Percentiles rank a stretch among this genome's conserved stretches.
These are phyloP conservation scores for Crithidia thermophila DNA, from an alignment of 208 protist species.

Conservation along the genomic window DNA sequence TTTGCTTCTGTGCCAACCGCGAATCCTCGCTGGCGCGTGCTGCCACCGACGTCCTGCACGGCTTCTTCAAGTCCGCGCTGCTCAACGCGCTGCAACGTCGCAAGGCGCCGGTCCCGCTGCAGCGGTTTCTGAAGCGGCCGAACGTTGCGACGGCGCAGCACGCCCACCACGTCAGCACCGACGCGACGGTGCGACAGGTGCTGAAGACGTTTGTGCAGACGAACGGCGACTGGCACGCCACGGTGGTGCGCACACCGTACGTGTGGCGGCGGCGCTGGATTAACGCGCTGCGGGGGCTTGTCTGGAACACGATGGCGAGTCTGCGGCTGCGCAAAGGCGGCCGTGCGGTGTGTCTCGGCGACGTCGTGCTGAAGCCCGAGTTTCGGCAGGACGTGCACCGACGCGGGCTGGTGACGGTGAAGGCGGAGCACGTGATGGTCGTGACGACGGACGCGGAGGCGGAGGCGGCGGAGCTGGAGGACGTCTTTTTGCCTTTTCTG, in stretches of 20 bases:
- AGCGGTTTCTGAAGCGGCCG: conserved; percentile 65
- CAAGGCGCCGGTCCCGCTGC: conserved; percentile 55
- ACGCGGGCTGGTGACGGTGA: conserved; percentile 66
- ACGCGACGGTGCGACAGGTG: conserved; percentile 67
- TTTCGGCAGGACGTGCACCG: conserved; percentile 62
- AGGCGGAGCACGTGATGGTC: conserved; percentile 77
- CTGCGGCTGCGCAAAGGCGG: conserved; percentile 45
- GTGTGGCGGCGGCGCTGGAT: conserved; percentile 81
- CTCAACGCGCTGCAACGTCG: conserved; percentile 78
- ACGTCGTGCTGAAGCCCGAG: conserved; percentile 70
- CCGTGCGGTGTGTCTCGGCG: conserved; percentile 59
- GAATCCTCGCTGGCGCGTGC: conserved; percentile 72
- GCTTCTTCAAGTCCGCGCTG: conserved; percentile 78
- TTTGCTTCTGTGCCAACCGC: conserved; percentile 83
- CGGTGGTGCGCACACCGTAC: conserved; percentile 67
- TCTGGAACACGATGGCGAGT: conserved; percentile 89
- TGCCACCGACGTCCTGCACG: conserved; percentile 84
- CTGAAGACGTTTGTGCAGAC: conserved; percentile 65
- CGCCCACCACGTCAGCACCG: conserved; percentile 62
- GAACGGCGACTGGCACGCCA: conserved; percentile 67
- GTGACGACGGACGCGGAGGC: conserved; percentile 53
- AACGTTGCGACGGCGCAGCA: conserved; percentile 68
- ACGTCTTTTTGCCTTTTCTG: conserved; percentile 86
- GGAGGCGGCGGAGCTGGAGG: conserved; percentile 52
- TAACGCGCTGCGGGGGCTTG: conserved; percentile 67